Evolutionary conservation across 2,329 filamentous ascomycete species (phyloP).

Genomic region (Fusarium sp.): DNA sequence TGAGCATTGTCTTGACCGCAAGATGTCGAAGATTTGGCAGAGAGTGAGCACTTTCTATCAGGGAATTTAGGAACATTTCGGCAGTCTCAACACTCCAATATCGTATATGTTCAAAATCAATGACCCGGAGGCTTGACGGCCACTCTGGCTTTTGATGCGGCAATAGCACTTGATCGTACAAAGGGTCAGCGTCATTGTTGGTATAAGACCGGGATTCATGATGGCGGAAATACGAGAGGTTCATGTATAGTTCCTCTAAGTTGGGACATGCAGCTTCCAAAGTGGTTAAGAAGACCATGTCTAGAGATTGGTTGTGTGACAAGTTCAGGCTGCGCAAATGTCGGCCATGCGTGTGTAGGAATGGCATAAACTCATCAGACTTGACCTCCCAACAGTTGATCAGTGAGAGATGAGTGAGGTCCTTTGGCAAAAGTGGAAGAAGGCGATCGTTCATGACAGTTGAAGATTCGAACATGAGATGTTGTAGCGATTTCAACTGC

Average conservation of each 20-base stretch:
- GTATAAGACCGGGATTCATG: conserved; percentile 62
- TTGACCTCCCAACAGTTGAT: conserved; percentile 81
- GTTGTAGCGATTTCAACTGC: conserved; percentile 68
- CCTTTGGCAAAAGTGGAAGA: conserved; percentile 73
- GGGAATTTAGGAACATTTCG: conserved; percentile 79
- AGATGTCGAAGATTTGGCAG: conserved; percentile 75
- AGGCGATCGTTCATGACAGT: conserved; percentile 74
- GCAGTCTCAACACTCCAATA: conserved; percentile 77
- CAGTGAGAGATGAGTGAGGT: conserved; percentile 74
- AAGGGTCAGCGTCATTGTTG: conserved; percentile 74
- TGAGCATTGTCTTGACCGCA: conserved; percentile 79
- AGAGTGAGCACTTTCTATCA: conserved; percentile 74
- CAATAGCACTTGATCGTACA: conserved; percentile 75
- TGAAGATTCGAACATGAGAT: conserved; percentile 79
- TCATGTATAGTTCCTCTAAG: conserved; percentile 77
- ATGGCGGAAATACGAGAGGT: conserved; percentile 80
- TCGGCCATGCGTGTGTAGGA: conserved; percentile 72
- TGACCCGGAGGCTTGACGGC: conserved; percentile 74
- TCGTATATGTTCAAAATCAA: conserved; percentile 81
- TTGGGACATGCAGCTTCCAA: conserved; percentile 75
- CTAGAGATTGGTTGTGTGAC: conserved; percentile 81
- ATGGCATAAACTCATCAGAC: conserved; percentile 71
- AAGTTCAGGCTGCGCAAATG: conserved; percentile 74
- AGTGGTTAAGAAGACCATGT: conserved; percentile 75
- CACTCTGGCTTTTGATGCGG: conserved; percentile 76